A percentile compares a stretch with the other conserved stretches of the same genome.
Conservation (phyloP, 2,329 filamentous ascomycete species). For the Volutella citrinella region DNA sequence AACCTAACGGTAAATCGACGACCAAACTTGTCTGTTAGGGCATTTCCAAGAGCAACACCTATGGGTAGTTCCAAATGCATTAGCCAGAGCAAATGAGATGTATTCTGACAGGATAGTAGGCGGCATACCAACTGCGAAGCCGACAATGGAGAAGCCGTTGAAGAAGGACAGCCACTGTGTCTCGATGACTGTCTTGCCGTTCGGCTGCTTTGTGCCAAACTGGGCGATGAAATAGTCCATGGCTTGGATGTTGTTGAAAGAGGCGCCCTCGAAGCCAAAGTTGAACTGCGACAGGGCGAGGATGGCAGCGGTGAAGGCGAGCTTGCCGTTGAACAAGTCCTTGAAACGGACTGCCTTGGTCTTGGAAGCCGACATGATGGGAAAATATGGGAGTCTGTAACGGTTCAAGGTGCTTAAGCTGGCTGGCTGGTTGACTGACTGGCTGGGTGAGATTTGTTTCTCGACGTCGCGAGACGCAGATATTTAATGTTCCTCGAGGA, state of each 20-base stretch:
- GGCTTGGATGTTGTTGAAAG: constrained; percentile 34
- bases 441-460: too few species aligned
- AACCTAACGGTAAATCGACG: constrained; percentile 30
- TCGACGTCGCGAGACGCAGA: too few species aligned
- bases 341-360: neutral
- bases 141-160: constrained; percentile 33
- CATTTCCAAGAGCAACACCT: constrained; percentile 13
- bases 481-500: too few species aligned
- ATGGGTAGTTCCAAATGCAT: too few species aligned
- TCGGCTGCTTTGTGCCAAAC: constrained; percentile 27
- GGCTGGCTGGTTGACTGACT: too few species aligned
- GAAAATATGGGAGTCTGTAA: too few species aligned
- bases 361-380: too few species aligned
- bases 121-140: constrained; percentile 29
- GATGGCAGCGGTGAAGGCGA: constrained; percentile 19
- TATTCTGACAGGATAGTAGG: neutral
- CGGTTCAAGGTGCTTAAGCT: too few species aligned
- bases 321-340: constrained; percentile 24
- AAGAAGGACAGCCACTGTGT: constrained; percentile 34
- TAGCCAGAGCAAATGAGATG: too few species aligned
- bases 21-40: constrained; percentile 25
- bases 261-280: constrained; percentile 38
- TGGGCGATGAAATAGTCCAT: constrained; percentile 34
- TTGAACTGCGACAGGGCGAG: constrained; percentile 36
- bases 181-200: constrained; percentile 21